A percentile compares a stretch with the other conserved stretches of the same genome.
Evolutionary conservation across 306 rosid species (phyloP).

Genomic region (Phaseolus lunatus): DNA sequence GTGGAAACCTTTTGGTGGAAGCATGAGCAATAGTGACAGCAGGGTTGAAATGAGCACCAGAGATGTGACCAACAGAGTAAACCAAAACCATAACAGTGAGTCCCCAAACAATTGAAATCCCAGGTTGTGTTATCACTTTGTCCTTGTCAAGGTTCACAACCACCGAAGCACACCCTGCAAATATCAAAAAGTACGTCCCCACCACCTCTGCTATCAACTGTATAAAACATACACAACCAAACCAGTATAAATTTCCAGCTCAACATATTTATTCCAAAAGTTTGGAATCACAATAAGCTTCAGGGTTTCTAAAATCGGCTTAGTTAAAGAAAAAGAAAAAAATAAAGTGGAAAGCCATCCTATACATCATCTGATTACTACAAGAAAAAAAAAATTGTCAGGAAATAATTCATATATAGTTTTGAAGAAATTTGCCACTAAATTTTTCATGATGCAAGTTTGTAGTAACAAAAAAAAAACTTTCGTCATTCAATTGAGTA

Average conservation of each 20-base stretch:
- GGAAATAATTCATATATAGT: neutral
- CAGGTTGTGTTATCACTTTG: conserved; percentile 60
- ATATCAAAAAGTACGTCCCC: conserved; percentile 82
- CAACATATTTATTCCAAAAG: neutral
- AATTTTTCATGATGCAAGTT: neutral
- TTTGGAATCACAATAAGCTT: neutral
- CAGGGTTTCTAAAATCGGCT: neutral
- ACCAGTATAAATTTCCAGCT: neutral
- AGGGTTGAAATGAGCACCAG: conserved; percentile 93
- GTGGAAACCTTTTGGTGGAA: conserved; percentile 63
- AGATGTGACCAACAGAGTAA: conserved; percentile 83
- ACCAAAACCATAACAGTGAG: conserved; percentile 69
- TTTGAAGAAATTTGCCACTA: neutral
- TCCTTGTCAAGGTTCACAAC: conserved; percentile 62
- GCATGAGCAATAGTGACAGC: conserved; percentile 89
- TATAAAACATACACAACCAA: conserved; percentile 6
- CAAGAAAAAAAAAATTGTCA: neutral
- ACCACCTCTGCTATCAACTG: conserved; percentile 73
- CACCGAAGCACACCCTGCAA: conserved; percentile 80
- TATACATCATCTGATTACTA: neutral
- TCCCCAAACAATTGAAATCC: conserved; percentile 78
- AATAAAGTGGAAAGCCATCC: neutral
- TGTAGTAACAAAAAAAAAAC: neutral
- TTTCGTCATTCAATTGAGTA: neutral
- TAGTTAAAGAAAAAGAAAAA: neutral